A percentile compares a stretch with the other conserved stretches of the same genome.
Conservation (phyloP, 2,329 filamentous ascomycete genomes). For the Claviceps citrina region DNA sequence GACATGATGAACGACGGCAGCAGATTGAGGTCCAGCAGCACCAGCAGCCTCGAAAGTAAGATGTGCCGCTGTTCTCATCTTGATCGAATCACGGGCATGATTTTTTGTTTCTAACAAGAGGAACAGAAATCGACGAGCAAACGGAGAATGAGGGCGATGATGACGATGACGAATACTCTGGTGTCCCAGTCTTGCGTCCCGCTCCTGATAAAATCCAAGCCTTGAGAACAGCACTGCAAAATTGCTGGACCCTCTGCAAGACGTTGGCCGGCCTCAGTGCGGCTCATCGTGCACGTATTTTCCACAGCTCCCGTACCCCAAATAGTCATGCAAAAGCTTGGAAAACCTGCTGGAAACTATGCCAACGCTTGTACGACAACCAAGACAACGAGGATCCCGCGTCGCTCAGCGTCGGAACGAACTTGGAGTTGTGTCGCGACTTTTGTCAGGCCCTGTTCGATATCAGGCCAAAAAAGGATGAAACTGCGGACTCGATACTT, state of each 20-base stretch:
- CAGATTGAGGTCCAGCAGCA: slow-evolving; percentile 47
- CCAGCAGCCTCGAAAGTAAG: slow-evolving; percentile 65
- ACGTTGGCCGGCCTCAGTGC: slow-evolving; percentile 75
- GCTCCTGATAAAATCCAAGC: slow-evolving; percentile 49
- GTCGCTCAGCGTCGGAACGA: slow-evolving; percentile 52
- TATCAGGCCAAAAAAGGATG: slow-evolving; percentile 61
- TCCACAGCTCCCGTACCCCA: slow-evolving; percentile 57
- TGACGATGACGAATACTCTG: slow-evolving; percentile 30
- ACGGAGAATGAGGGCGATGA: slow-evolving; percentile 35
- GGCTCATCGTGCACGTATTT: slow-evolving; percentile 64
- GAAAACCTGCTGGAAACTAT: slow-evolving; percentile 88
- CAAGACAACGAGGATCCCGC: slow-evolving; percentile 57
- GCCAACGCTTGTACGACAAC: slow-evolving; percentile 74
- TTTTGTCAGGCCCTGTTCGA: slow-evolving; percentile 90
- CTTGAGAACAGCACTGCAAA: slow-evolving; percentile 61
- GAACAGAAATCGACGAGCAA: slow-evolving; percentile 39
- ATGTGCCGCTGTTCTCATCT: no score
- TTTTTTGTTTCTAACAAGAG: slow-evolving; percentile 3
- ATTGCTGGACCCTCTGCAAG: slow-evolving; percentile 92
- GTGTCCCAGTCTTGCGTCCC: slow-evolving; percentile 23
- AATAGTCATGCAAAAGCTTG: slow-evolving; percentile 77
- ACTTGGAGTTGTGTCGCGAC: slow-evolving; percentile 74
- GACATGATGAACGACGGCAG: slow-evolving; percentile 47
- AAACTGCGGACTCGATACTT: slow-evolving; percentile 69
- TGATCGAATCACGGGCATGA: no score